phyloP scores from a whole-genome alignment of 179 eudicot species.

The Actinidia chinensis region DNA sequence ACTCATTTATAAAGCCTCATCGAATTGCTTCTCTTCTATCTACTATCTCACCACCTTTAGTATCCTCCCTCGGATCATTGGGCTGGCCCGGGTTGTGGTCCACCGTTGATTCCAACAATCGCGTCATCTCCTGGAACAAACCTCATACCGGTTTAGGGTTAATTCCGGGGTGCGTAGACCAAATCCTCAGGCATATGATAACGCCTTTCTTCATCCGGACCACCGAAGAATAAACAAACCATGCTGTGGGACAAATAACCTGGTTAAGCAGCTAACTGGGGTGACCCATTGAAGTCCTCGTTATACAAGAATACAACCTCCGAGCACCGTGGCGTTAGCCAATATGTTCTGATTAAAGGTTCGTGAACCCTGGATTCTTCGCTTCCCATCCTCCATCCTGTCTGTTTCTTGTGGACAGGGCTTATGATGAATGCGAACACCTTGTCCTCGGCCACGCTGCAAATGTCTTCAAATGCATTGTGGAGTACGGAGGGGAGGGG shows the following conservation, averaged over 20 bases:
- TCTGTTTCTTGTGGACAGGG: constrained; percentile 28
- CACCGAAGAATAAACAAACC: constrained; percentile 57
- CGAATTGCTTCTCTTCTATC: constrained; percentile 41
- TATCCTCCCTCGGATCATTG: constrained; percentile 22
- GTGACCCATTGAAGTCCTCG: constrained; percentile 30
- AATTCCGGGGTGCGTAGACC: constrained; percentile 39
- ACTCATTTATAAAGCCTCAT: constrained; percentile 43
- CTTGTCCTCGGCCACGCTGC: constrained; percentile 43
- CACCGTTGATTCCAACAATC: neutral
- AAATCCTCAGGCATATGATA: constrained; percentile 51
- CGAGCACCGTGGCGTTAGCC: constrained; percentile 46
- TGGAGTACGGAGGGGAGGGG: constrained; percentile 24
- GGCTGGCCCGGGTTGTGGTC: too few species aligned
- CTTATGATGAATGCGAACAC: constrained; percentile 23
- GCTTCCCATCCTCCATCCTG: constrained; percentile 35
- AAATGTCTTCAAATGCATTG: constrained; percentile 30
- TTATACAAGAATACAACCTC: constrained; percentile 46
- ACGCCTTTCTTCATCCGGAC: constrained; percentile 66
- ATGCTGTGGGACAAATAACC: constrained; percentile 29
- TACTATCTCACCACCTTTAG: constrained; percentile 31
- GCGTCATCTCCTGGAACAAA: constrained; percentile 21
- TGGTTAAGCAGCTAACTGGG: constrained; percentile 23
- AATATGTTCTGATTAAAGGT: constrained; percentile 26
- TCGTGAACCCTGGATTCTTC: constrained; percentile 26
- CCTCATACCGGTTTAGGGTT: constrained; percentile 31